Evolutionary conservation across 2,329 filamentous ascomycete genomes (phyloP).

Genomic region (Penicillium sp.): DNA sequence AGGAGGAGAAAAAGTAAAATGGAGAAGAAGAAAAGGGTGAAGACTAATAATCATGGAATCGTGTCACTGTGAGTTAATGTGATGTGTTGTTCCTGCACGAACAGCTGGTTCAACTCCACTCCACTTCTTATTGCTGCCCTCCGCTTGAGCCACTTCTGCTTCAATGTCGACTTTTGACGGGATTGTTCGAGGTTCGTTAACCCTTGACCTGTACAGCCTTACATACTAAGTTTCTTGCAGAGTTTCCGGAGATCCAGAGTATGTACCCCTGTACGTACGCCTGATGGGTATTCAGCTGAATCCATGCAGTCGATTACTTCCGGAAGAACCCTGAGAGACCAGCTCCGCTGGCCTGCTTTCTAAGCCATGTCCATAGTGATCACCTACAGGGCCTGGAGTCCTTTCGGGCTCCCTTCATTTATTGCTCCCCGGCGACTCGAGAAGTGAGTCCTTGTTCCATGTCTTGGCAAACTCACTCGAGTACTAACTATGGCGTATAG

Average conservation of each 20-base stretch:
- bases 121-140: background rate
- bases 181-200: constrained; percentile 27
- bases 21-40: background rate
- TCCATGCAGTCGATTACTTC: constrained; percentile 75
- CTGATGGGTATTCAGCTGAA: background rate
- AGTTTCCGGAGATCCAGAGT: constrained; percentile 79
- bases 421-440: constrained; percentile 81
- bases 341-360: constrained; percentile 77
- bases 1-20: background rate
- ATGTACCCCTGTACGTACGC: constrained; percentile 5
- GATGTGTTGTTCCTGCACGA: constrained; percentile 15
- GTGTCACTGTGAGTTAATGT: constrained; percentile 9
- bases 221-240: constrained; percentile 34
- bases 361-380: constrained; percentile 91
- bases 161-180: constrained; percentile 38
- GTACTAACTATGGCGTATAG: constrained; percentile 28
- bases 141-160: background rate
- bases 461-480: background rate
- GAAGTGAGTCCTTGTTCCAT: constrained; percentile 50
- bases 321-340: constrained; percentile 55
- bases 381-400: constrained; percentile 80
- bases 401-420: constrained; percentile 78
- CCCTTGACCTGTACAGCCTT: background rate
- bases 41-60: background rate
- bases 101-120: constrained; percentile 7